Percentiles rank a stretch among this genome's conserved stretches.
These are phyloP conservation scores for Zea luxurians DNA, from an alignment of 176 grass and related monocot species.

Conservation along the genomic window DNA sequence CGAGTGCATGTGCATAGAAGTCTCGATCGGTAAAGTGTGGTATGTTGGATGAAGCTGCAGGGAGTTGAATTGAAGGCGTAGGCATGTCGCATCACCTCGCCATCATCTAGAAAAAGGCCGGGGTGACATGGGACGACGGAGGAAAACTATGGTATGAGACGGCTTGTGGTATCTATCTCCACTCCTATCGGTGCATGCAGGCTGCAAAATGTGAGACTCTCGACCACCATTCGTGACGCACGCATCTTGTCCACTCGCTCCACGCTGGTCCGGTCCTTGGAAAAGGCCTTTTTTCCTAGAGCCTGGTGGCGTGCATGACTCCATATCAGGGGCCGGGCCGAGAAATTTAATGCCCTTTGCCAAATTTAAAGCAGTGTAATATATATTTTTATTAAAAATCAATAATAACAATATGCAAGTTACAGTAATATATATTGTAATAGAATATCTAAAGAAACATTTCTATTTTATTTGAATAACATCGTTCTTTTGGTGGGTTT, in stretches of 20 bases:
- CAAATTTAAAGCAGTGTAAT: too few relatives aligned
- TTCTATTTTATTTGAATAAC: too few relatives aligned
- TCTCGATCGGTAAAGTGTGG: neutral
- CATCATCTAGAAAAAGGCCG: constrained; percentile 3
- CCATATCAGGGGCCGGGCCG: too few relatives aligned
- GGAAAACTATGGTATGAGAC: neutral
- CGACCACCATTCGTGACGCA: neutral
- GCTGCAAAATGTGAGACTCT: neutral
- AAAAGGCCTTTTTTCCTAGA: constrained; percentile 6
- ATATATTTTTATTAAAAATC: too few relatives aligned
- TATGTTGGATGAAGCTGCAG: too few relatives aligned
- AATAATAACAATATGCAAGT: too few relatives aligned
- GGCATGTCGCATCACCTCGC: neutral
- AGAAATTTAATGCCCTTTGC: too few relatives aligned
- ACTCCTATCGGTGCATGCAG: neutral
- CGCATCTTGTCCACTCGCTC: neutral
- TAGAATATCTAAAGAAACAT: too few relatives aligned
- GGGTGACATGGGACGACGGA: neutral
- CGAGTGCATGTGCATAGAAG: neutral
- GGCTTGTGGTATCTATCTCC: neutral
- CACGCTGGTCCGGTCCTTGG: neutral
- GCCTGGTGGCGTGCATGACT: neutral
- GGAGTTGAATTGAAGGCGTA: neutral
- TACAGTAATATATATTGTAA: too few relatives aligned
- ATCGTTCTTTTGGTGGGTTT: too few relatives aligned